These are phyloP conservation scores for Baeospora myosura DNA, from an alignment of 1,284 basidiomycete genomes.

Conservation along the genomic window DNA sequence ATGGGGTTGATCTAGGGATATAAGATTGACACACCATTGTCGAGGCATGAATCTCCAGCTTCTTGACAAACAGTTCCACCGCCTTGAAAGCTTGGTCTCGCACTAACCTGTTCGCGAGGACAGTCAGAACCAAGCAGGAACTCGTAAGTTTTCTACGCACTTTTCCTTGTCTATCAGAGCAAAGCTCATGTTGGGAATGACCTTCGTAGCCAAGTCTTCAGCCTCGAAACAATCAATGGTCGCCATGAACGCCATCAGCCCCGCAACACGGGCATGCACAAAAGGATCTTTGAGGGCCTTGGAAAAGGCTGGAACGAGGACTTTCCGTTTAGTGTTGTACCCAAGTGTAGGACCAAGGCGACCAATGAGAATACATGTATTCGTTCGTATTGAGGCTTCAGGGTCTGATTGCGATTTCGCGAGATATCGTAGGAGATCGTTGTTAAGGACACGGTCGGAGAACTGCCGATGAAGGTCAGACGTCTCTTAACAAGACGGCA, in stretches of 20 bases:
- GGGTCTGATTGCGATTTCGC: slow-evolving; percentile 90
- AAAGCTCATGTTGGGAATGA: slow-evolving; percentile 79
- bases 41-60: slow-evolving; percentile 70
- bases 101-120: slow-evolving; percentile 57
- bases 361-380: slow-evolving; percentile 95
- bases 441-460: slow-evolving; percentile 90
- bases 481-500: background rate
- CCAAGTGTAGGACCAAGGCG: slow-evolving; percentile 82
- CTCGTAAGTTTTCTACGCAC: slow-evolving; percentile 37
- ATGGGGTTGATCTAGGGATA: slow-evolving; percentile 13
- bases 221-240: slow-evolving; percentile 85
- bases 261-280: slow-evolving; percentile 90
- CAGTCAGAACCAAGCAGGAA: too few relatives aligned
- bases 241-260: slow-evolving; percentile 94
- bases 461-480: slow-evolving; percentile 41
- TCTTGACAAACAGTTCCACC: slow-evolving; percentile 78
- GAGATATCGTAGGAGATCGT: slow-evolving; percentile 88
- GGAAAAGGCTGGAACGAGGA: slow-evolving; percentile 92
- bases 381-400: slow-evolving; percentile 93
- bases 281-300: slow-evolving; percentile 89
- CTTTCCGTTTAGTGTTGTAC: slow-evolving; percentile 87
- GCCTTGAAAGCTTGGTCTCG: slow-evolving; percentile 93
- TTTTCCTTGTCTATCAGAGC: slow-evolving; percentile 87
- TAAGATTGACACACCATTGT: slow-evolving; percentile 69
- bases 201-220: slow-evolving; percentile 85